These are phyloP conservation scores for Wickerhamiella parazyma DNA, from an alignment of 805 yeast genomes.

Conservation along the genomic window DNA sequence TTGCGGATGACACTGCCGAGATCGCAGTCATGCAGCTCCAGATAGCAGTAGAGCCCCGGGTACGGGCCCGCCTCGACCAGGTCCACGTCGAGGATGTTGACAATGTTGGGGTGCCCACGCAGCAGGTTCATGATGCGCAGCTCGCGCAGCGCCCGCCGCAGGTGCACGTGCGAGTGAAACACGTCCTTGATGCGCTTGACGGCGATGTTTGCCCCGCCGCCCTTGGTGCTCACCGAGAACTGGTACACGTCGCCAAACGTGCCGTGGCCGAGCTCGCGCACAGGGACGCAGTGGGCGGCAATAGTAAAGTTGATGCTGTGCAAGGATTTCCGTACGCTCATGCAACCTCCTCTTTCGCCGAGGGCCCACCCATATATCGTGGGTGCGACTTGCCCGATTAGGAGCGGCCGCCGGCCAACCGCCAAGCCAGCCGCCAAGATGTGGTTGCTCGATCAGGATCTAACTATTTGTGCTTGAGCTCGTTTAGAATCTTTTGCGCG, in stretches of 20 bases:
- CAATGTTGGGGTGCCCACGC: slow-evolving; percentile 75
- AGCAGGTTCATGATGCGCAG: slow-evolving; percentile 66
- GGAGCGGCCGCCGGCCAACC: too few relatives aligned
- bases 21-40: slow-evolving; percentile 74
- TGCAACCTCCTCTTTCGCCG: too few relatives aligned
- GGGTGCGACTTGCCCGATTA: too few relatives aligned
- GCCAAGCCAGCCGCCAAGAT: too few relatives aligned
- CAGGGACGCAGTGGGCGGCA: slow-evolving; percentile 11
- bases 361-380: too few relatives aligned
- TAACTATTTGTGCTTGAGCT: slow-evolving; percentile 7
- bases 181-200: slow-evolving; percentile 69
- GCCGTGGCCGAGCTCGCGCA: slow-evolving; percentile 16
- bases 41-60: slow-evolving; percentile 81
- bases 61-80: slow-evolving; percentile 50
- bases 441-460: neutral
- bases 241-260: slow-evolving; percentile 21
- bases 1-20: slow-evolving; percentile 52
- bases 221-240: slow-evolving; percentile 8
- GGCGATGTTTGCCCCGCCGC: slow-evolving; percentile 35
- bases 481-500: slow-evolving; percentile 32
- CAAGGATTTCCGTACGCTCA: slow-evolving; percentile 4
- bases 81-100: slow-evolving; percentile 61
- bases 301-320: slow-evolving; percentile 8
- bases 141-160: slow-evolving; percentile 75
- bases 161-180: slow-evolving; percentile 48